Base-by-base conservation (phyloP, 2,329 filamentous ascomycete species). In the Didymella lethalis region DNA sequence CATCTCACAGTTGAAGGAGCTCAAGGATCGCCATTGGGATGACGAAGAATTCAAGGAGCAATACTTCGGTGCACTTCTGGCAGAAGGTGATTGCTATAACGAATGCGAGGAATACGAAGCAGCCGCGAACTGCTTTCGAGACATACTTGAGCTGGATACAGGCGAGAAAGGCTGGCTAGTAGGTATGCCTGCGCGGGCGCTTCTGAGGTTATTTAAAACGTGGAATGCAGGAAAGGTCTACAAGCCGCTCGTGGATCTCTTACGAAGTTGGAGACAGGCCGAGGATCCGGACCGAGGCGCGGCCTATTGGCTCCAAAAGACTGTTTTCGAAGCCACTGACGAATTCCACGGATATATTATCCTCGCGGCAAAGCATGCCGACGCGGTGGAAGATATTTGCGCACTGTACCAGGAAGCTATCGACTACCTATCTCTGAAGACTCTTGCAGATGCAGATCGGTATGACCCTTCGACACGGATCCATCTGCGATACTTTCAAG, bases 401-500 rank as follows among this genome's bases (percentile, higher is more conserved):
- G 26, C 25, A 2, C 14, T 49, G 7, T 49, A 49, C 16, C 48
- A 49, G 36, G 48, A 38, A 11, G 48, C 12, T 1, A 49, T 41
- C 10, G 48, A 49, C 12, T 12, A 23, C 3, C 4, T 14, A 11
- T 20, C 40, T 4, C 2, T 20, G 20, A 31, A 43, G 36, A 7
- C 28, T 12, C 6, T 26, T 11, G 18, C 45, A 40, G 29, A 32
- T 8, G 44, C 23, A 11, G 51, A 29, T 18, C 31, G 23, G 28
- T 29, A 40, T 16, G 41, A 49, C 34, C 23, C 23, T 2, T 23
- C 23, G 23, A 23, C 23, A 23, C 23, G 29, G 18, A 38, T 40
- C 14, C 53, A 56, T 11, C 49, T 56, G 47, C 46, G 28, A 7
- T 50, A 49, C 38, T 50, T 32, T 12, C 46, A 56, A 46, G 53